Base-by-base conservation (phyloP, 2,329 filamentous ascomycete species). In the Scorias spongiosa region DNA sequence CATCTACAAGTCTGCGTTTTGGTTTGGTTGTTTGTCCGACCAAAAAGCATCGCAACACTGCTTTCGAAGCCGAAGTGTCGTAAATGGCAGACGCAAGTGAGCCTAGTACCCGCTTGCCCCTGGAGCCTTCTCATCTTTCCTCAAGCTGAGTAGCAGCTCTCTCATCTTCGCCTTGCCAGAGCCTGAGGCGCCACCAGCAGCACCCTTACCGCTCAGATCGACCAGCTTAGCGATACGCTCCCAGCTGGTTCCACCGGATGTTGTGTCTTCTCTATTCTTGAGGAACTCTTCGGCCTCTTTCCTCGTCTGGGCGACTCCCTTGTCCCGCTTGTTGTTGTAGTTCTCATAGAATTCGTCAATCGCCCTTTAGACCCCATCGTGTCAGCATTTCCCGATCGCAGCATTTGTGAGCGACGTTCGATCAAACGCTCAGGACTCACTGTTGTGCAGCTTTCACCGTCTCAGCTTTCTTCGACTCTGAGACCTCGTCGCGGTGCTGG, bases 341-440 rank as follows among this genome's bases (percentile, higher is more conserved):
- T 94, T 95, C 61, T 95, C 88, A 72, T 98, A 98, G 68, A 96
- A 98, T 63, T 95, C 91, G 63, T 98, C 91, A 51, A 98, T 93
- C 63, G 93, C 32, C 15, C 32, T 36, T 12, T 36, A 9, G 32
- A 36, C 5, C 12, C 12, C 15, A 15, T 5, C 9, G 32, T 12
- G 32, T 36, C 32, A 36, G 32, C 32, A 5, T 36, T 36, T 12
- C 9, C 32, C 3, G 32, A 4, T 12, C 32, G 9, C 9, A 36
- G 32, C 15, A 36, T 9, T 9, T 5, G 9, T 5, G 32, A 9
- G 5, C 9, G 32, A 36, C 9, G 32, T 26, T 26, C 20, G 7
- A 26, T 26, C 20, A 26, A 26, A 26, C 20, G 20, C 20, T 26
- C 20, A 7, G 20, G 20, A 26, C 32, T 36, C 15, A 91, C 62